Evolutionary conservation across 345 rosid species (phyloP), one percentile per base, ranked within the genome.

Genomic region (Hirschfeldia incana): DNA sequence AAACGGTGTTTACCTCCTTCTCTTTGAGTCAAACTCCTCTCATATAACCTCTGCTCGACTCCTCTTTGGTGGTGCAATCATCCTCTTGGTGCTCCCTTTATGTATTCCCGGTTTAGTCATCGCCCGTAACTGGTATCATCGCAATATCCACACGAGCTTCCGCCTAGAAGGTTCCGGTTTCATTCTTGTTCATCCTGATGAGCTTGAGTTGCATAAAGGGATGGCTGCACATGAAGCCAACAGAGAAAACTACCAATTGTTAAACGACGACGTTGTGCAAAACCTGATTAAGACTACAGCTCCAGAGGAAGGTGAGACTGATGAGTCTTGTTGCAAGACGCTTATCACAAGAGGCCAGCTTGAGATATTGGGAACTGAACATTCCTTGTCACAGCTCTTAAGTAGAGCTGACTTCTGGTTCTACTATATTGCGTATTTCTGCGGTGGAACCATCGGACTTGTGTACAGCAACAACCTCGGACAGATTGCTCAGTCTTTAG

Each of bases 401-500:
- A 74, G 86, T 11, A 87, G 97, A 80, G 42, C 89, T 69, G 99
- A 95, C 79, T 95, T 95, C 62, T 93, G 98, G 99, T 85, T 95
- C 9, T 95, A 95, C 75, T 95, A 86, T 77, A 4, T 85, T 11
- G 90, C 96, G 1, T 93, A 95, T 46, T 87, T 95, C 77, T 95
- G 98, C 37, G 99, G 99, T 7, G 98, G 99, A 4, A 89, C 99
- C 32, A 93, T 95, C 70, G 99, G 98, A 10, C 98, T 95, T 30
- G 98, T 93, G 26, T 95, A 93, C 75, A 95, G 98, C 83, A 95
- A 95, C 79, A 95, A 91, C 73, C 82, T 95, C 1, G 99, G 99
- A 65, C 98, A 93, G 85, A 95, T 95, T 76, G 96, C 98, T 55
- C 91, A 93, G 73, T 93, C 98, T 3, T 81, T 89, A 6, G 97